Percentiles rank a stretch among this genome's conserved stretches.
These are phyloP conservation scores for Oryza australiensis DNA, from an alignment of 176 grass and related monocot species.

Conservation along the genomic window DNA sequence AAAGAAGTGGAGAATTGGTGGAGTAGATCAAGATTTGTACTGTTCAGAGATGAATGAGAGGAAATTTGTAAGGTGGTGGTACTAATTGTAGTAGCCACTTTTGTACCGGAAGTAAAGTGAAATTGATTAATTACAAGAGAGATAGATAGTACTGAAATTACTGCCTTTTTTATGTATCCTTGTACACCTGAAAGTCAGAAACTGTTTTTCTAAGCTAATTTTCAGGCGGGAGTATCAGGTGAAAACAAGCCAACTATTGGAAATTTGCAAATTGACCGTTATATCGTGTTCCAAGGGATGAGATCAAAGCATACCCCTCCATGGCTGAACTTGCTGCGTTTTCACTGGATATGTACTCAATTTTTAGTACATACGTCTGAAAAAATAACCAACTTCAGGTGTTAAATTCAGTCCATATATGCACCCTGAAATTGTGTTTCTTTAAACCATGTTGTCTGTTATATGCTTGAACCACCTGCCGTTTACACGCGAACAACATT, in stretches of 20 bases:
- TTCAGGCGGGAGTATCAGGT: no score
- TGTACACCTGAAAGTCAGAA: neutral
- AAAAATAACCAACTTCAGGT: neutral
- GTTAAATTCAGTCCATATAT: neutral
- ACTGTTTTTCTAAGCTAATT: neutral
- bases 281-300: no score
- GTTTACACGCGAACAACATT: neutral
- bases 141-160: neutral
- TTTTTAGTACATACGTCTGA: neutral
- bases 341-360: no score
- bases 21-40: constrained; percentile 20
- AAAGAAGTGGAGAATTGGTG: neutral
- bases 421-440: neutral
- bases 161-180: neutral
- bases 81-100: neutral
- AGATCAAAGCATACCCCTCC: no score
- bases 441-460: neutral
- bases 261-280: no score
- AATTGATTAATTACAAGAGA: neutral
- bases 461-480: neutral
- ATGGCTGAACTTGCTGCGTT: no score
- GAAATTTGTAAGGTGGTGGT: neutral
- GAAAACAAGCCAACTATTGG: no score
- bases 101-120: neutral
- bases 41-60: neutral